Percentiles rank a stretch among this genome's conserved stretches.
Evolutionary conservation across 2,329 filamentous ascomycete genomes (phyloP).

Genomic region (Colletotrichum cuscutae): DNA sequence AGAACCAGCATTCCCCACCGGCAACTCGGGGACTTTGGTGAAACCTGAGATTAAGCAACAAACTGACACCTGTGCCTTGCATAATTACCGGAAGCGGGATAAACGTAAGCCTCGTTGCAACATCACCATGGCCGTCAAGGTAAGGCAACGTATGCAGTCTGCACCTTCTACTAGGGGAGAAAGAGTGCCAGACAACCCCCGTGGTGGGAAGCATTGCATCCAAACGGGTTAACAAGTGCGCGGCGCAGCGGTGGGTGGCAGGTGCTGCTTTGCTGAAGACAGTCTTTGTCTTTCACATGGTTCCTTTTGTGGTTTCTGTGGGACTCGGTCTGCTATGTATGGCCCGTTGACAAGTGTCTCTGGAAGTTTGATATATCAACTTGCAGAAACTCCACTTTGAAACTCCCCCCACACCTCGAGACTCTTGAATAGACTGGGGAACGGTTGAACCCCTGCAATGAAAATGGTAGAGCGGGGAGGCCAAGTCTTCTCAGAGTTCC

Average conservation of each 20-base stretch:
- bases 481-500: neutral
- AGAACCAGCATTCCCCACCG: neutral
- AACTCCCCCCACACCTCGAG: neutral
- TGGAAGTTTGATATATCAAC: constrained; percentile 19
- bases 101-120: neutral
- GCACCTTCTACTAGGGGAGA: too few relatives aligned
- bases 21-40: neutral
- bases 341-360: constrained; percentile 5
- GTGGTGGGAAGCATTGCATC: constrained; percentile 1
- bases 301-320: neutral
- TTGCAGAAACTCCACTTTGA: constrained; percentile 22
- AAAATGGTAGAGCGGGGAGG: constrained; percentile 3
- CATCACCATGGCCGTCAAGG: neutral
- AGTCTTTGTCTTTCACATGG: neutral
- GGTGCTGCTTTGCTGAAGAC: neutral
- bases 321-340: neutral
- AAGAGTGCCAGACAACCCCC: neutral
- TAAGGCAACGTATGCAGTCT: neutral
- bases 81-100: constrained; percentile 10
- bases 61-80: constrained; percentile 18
- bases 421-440: neutral
- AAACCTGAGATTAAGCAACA: neutral
- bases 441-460: constrained; percentile 11
- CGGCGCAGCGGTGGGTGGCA: neutral
- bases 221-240: neutral